Base-by-base conservation (phyloP, 768 basidiomycete species). In the Trametes meyenii region DNA sequence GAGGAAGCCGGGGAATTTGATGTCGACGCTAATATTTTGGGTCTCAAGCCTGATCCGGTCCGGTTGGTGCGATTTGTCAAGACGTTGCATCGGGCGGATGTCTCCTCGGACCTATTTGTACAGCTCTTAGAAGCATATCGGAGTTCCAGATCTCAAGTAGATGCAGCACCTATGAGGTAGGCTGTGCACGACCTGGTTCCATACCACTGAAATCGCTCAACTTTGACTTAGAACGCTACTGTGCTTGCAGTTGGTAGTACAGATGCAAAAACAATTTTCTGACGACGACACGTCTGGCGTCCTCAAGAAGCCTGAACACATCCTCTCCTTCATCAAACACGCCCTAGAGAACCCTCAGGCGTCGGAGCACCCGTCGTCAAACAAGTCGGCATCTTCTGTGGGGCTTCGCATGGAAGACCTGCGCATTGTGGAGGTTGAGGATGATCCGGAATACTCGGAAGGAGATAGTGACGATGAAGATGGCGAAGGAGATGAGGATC, bases 251-350 rank as follows among this genome's bases (percentile, higher is more conserved):
- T 78, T 96, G 38, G 85, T 93, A 36, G 79, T 94, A 62, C 85
- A 89, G 67, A 89, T 97, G 79, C 91, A 95, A 71, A 79, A 84
- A 1, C 81, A 85, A 53, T 75, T 93, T 4, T 81, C 86, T 0
- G 77, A 80, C 43, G 80, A 82, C 21, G 78, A 81, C 17, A 74
- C 79, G 16, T 79, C 82, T 3, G 86, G 81, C 61, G 83, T 95
- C 33, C 75, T 87, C 38, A 74, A 72, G 45, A 83, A 88, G 60
- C 89, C 92, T 0, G 81, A 81, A 11, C 86, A 95, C 58, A 81
- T 96, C 11, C 72, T 98, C n/a, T 78, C 82, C 2, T 97, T 97
- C 70, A 80, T 98, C 24, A 89, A 88, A 57, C 86, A 92, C 60
- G 89, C 90, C 1, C 75, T 97, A 5, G 84, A 86, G 50, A 52